Evolutionary conservation across 345 rosid genomes (phyloP).

Genomic region (Eucalyptus sideroxylon): DNA sequence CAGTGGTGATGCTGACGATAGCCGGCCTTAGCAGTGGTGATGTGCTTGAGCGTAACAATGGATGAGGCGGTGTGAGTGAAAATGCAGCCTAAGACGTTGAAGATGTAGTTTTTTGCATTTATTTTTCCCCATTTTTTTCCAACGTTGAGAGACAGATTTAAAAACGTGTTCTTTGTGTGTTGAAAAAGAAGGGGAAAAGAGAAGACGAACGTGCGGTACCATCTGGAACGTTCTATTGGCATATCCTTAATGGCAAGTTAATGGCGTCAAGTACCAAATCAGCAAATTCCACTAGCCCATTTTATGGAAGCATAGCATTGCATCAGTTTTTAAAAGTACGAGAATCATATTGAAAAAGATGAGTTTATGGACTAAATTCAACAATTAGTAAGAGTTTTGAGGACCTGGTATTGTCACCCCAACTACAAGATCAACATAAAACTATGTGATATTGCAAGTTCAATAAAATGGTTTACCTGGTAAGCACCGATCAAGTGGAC

Average conservation of each 20-base stretch:
- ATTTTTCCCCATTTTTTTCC: too few relatives aligned
- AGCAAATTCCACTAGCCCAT: neutral
- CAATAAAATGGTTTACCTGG: slow-evolving; percentile 30
- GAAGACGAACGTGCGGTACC: neutral
- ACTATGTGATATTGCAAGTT: neutral
- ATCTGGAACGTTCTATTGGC: neutral
- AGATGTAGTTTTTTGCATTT: too few relatives aligned
- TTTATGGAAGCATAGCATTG: neutral
- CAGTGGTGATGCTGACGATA: neutral
- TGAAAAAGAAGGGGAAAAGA: too few relatives aligned
- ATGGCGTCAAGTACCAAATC: neutral
- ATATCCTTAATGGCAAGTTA: neutral
- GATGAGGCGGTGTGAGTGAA: too few relatives aligned
- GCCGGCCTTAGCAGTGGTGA: neutral
- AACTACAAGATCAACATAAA: neutral
- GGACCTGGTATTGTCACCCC: neutral
- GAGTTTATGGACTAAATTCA: neutral
- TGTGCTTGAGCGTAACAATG: too few relatives aligned
- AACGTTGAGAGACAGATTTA: too few relatives aligned
- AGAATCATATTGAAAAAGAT: neutral
- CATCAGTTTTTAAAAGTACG: neutral
- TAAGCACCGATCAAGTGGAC: slow-evolving; percentile 78
- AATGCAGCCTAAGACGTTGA: too few relatives aligned
- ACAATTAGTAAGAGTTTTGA: neutral
- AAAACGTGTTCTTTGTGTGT: too few relatives aligned